phyloP scores from a whole-genome alignment of 1,284 basidiomycete genomes.

The Apiotrichum gracile region DNA sequence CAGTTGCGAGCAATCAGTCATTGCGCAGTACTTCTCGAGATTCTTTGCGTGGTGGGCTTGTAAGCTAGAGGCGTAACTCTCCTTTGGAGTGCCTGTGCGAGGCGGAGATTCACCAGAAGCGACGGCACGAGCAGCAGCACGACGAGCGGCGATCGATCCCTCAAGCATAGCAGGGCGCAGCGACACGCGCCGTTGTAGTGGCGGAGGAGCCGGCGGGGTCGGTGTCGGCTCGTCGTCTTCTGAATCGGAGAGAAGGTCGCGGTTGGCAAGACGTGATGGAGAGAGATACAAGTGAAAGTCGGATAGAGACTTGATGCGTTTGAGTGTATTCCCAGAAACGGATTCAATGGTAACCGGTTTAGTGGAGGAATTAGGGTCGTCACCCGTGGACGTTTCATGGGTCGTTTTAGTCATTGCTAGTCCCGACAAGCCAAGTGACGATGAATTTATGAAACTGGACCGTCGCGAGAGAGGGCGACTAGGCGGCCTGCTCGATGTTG shows the following conservation, averaged over 20 bases:
- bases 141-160: slow-evolving; percentile 14
- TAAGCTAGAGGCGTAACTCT: slow-evolving; percentile 35
- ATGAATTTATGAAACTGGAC: not conserved
- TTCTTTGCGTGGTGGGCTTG: slow-evolving; percentile 37
- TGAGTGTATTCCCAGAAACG: slow-evolving; percentile 15
- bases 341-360: not conserved
- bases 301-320: slow-evolving; percentile 37
- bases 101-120: not conserved
- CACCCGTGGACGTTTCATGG: slow-evolving; percentile 1
- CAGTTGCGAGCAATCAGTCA: not conserved
- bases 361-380: not conserved
- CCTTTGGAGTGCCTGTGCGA: slow-evolving; percentile 4
- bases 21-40: slow-evolving; percentile 23
- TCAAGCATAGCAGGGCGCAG: slow-evolving; percentile 29
- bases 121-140: slow-evolving; percentile 4
- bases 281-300: slow-evolving; percentile 47
- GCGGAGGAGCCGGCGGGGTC: not conserved
- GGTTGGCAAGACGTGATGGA: slow-evolving; percentile 39
- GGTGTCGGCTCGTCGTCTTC: slow-evolving; percentile 19
- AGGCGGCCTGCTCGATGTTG: not conserved
- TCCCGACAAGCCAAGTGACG: slow-evolving; percentile 3
- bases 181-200: slow-evolving; percentile 2
- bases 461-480: slow-evolving; percentile 7
- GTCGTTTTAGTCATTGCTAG: slow-evolving; percentile 18
- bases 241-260: slow-evolving; percentile 38